Percentiles rank a stretch among this genome's conserved stretches.
Conservation (phyloP, 441 rosid species). For the Viola pubescens region DNA sequence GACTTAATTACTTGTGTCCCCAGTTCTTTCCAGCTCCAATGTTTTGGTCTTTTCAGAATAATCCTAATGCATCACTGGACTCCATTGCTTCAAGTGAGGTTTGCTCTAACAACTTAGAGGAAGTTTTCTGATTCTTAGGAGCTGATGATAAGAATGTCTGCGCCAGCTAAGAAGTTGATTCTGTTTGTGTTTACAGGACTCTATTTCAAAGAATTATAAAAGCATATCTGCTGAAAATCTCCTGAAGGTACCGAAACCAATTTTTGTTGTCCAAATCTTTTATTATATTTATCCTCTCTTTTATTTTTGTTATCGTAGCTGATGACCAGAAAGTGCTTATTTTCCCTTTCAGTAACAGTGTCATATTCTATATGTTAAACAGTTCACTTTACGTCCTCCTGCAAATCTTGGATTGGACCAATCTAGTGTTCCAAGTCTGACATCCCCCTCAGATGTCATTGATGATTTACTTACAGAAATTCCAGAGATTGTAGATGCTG, state of each 20-base stretch:
- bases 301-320: too few species aligned
- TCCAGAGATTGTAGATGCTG: conserved; percentile 67
- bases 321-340: conserved; percentile 28
- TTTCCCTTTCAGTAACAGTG: conserved; percentile 29
- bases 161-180: conserved; percentile 12
- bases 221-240: conserved; percentile 78
- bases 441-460: conserved; percentile 37
- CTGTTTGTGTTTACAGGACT: conserved; percentile 33
- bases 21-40: conserved; percentile 94
- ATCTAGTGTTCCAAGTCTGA: conserved; percentile 47
- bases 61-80: conserved; percentile 15
- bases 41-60: conserved; percentile 47
- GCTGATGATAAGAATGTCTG: conserved; percentile 1
- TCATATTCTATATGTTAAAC: conserved; percentile 15
- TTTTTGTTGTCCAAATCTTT: too few species aligned
- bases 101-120: conserved; percentile 19
- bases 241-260: conserved; percentile 46
- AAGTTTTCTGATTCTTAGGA: conserved; percentile 8
- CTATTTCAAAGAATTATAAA: conserved; percentile 26
- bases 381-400: conserved; percentile 91
- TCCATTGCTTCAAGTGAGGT: conserved; percentile 33
- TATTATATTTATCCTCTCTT: too few species aligned
- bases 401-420: conserved; percentile 71
- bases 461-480: conserved; percentile 57
- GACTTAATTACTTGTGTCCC: conserved; percentile 85